Evolutionary conservation across 306 rosid species (phyloP).

Genomic region (Quercus ilex): DNA sequence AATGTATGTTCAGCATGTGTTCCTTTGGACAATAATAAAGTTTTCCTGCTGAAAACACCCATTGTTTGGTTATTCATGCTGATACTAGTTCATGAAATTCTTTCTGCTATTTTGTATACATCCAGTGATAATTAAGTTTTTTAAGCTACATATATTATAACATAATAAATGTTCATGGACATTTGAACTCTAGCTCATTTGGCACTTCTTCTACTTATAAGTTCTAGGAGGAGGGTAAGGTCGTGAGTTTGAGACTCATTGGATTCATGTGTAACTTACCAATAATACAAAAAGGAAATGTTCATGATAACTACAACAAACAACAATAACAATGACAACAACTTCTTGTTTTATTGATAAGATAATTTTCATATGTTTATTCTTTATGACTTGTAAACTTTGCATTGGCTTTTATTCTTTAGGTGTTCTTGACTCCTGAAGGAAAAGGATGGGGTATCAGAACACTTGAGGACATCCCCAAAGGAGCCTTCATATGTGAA

Average conservation of each 20-base stretch:
- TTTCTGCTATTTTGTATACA: background rate
- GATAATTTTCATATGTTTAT: slow-evolving; percentile 6
- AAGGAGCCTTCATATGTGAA: slow-evolving; percentile 81
- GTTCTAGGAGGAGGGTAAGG: too few species aligned
- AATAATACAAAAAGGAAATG: too few species aligned
- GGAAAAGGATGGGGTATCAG: slow-evolving; percentile 94
- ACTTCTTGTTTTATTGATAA: background rate
- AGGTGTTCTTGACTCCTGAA: slow-evolving; percentile 70
- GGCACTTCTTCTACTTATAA: too few species aligned
- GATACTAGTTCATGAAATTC: background rate
- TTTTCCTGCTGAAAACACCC: background rate
- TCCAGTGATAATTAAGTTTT: background rate
- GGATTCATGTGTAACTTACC: too few species aligned
- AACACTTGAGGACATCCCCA: slow-evolving; percentile 66
- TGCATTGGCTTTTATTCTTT: slow-evolving; percentile 15
- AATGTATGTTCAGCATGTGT: background rate
- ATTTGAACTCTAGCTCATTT: too few species aligned
- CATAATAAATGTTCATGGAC: background rate
- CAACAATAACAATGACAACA: background rate
- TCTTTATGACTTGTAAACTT: slow-evolving; percentile 5
- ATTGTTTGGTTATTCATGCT: background rate
- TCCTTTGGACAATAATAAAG: background rate
- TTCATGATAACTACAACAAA: background rate
- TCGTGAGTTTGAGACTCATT: too few species aligned
- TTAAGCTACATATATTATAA: background rate